A percentile compares a stretch with the other conserved stretches of the same genome.
phyloP scores from a whole-genome alignment of 805 yeast species.

The Kurtzmaniella cleridarum region DNA sequence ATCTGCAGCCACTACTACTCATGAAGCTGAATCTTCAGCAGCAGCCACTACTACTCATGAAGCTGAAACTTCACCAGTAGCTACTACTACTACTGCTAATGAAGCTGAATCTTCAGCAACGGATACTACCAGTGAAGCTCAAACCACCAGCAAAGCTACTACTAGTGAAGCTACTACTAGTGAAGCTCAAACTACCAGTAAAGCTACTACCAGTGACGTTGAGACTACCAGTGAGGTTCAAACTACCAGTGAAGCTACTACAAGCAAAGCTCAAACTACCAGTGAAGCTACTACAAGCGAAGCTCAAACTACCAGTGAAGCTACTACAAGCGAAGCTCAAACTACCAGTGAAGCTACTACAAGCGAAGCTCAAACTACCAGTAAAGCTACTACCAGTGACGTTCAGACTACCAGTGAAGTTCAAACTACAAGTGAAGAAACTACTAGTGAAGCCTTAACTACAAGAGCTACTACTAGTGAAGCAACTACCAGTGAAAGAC shows the following conservation, averaged over 20 bases:
- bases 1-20: slow-evolving; percentile 2
- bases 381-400: too few relatives aligned
- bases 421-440: too few relatives aligned
- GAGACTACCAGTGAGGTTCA: neutral
- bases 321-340: neutral
- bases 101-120: neutral
- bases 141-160: neutral
- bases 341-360: neutral
- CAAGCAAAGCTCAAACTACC: neutral
- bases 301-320: neutral
- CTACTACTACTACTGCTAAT: slow-evolving; percentile 3
- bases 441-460: too few relatives aligned
- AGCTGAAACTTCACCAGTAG: neutral
- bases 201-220: neutral
- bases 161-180: neutral
- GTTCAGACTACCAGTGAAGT: too few relatives aligned
- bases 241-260: neutral
- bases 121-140: neutral
- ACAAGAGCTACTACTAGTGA: too few relatives aligned
- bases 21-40: neutral
- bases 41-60: slow-evolving; percentile 2
- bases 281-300: too few relatives aligned
- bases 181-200: neutral
- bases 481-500: too few relatives aligned
- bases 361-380: neutral